Base-by-base conservation (phyloP, 352 stramenopile genomes). In the Saprolegnia parasitica region DNA sequence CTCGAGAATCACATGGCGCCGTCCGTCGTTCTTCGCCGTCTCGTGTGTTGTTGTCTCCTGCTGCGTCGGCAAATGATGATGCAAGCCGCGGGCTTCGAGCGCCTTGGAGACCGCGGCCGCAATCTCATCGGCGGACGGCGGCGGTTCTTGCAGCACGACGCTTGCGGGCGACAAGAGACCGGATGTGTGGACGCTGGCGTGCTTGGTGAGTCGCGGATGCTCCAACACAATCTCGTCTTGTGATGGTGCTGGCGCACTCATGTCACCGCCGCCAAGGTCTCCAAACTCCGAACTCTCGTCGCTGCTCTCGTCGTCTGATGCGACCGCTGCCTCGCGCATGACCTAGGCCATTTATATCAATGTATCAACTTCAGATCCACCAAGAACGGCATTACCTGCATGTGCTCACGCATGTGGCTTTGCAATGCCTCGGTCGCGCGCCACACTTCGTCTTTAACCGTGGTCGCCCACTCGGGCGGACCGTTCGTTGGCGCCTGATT, bases 1-100 rank as follows among this genome's bases (percentile, higher is more conserved):
- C 56, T 86, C 81, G 60, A 90, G 81, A 3, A 74, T 74, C 42
- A 76, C 26, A 8, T 49, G 42, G 42, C 42, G 8, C 42, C 3
- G 42, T 49, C 42, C 13, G 3, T 49, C 3, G 2, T 35, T 35
- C 16, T 81, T 35, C 13, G 32, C 10, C 40, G 24, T 52, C 13
- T 64, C 18, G 65, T 60, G n/a, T 61, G 64, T 1, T 62, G 58
- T 4, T 58, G 65, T 32, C 45, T 24, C 37, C 29, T 39, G 26
- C 24, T 56, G 18, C 54, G 32, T 32, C 0, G 0, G n/a, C n/a
- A n/a, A n/a, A n/a, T n/a, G 61, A 58, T 21, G 24, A 29, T 15
- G 47, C 20, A 13, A 35, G 54, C 29, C 16, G 60, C 57, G 10
- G 75, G 46, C 29, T 35, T 35, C 74, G 9, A 78, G 65, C n/a